Evolutionary conservation across 768 basidiomycete genomes (phyloP).

Genomic region (Austroboletus festivus): DNA sequence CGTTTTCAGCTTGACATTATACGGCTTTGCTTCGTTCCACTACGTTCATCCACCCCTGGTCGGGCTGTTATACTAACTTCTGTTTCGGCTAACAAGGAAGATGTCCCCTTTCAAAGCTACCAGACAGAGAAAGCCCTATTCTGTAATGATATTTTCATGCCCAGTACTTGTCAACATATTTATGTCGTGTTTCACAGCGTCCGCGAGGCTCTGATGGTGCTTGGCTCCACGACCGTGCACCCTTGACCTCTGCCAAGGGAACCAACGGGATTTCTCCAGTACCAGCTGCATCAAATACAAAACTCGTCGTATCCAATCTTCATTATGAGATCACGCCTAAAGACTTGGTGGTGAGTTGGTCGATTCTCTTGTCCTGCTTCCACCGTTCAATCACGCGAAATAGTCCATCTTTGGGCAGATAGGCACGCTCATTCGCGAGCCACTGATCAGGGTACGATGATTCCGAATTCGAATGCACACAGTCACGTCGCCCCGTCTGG

Average conservation of each 20-base stretch:
- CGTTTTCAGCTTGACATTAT: neutral
- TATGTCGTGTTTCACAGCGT: constrained; percentile 42
- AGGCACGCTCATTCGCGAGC: constrained; percentile 90
- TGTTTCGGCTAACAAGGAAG: neutral
- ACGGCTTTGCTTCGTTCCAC: neutral
- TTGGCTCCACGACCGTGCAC: constrained; percentile 78
- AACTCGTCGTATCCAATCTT: constrained; percentile 78
- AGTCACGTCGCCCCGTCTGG: constrained; percentile 33
- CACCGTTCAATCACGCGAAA: neutral
- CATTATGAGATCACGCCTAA: constrained; percentile 90
- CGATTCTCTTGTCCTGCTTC: neutral
- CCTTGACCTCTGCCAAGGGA: constrained; percentile 34
- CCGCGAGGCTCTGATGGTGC: constrained; percentile 58
- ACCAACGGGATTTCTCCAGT: constrained; percentile 24
- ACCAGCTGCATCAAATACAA: constrained; percentile 39
- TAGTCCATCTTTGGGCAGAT: constrained; percentile 90
- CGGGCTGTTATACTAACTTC: neutral
- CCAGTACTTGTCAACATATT: constrained; percentile 1
- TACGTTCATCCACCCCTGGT: neutral
- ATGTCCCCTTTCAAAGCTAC: constrained; percentile 28
- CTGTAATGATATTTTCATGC: constrained; percentile 26
- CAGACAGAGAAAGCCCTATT: constrained; percentile 43
- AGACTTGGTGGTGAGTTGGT: constrained; percentile 75
- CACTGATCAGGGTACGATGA: constrained; percentile 89
- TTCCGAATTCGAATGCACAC: constrained; percentile 41